Base-by-base conservation (phyloP, 768 basidiomycete species). In the Tricholoma terreum region DNA sequence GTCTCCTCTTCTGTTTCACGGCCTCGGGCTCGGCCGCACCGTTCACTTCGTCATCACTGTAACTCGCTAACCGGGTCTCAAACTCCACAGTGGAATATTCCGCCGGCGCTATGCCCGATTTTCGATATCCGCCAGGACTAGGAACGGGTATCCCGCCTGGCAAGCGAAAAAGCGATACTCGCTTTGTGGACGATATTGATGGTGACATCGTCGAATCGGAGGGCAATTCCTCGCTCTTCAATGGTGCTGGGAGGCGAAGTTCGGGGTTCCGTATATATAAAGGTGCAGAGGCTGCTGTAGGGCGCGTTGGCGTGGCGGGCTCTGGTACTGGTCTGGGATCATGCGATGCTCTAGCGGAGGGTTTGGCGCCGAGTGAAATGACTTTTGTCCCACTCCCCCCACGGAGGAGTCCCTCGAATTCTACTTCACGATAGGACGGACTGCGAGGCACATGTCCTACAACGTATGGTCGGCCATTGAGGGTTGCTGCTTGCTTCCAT, bases 21-120 rank as follows among this genome's bases (percentile, higher is more conserved):
- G 69, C 60, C 60, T 78, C 77, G 7, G 70, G 65, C 58, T 77
- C 80, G 43, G 76, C 71, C 1, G 51, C 46, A 7, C 57, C 65
- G 52, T 75, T 74, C 34, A 72, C 67, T 58, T 81, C 78, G 33
- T 77, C 77, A 57, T 80, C 80, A 58, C 79, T 79, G 63, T 80
- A 85, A 64, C 84, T 86, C 40, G 89, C 84, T 65, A 91, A 74
- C 58, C 90, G 79, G 31, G 90, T 91, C 74, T 90, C 86, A 73
- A 94, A 94, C 54, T 93, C 90, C 50, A 93, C 83, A 34, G 80
- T 83, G 53, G 89, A 86, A 69, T 89, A 89, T 70, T 91, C 87
- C n/a, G 89, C 82, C 31, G 90, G 89, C 12, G 77, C 69, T 64
- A 84, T 74, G 40, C 77, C 79, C 36, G 81, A 79, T 63, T 80